Evolutionary conservation across 1,284 basidiomycete genomes (phyloP).

Genomic region (Malassezia cuniculi): DNA sequence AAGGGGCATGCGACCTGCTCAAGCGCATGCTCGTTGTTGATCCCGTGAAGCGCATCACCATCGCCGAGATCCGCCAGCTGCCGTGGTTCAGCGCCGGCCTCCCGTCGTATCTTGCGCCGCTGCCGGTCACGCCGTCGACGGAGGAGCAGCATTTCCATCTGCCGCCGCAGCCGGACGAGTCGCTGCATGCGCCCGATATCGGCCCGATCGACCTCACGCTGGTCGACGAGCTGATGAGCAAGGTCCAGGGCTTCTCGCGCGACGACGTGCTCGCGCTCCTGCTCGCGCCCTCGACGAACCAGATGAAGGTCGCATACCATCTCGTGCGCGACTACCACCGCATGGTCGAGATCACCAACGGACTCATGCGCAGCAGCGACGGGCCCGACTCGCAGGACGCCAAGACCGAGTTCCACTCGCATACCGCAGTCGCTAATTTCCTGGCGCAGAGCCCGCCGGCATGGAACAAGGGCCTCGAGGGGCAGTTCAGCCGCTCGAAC

Average conservation of each 20-base stretch:
- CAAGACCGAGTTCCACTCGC: too few relatives aligned
- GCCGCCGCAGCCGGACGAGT: constrained; percentile 1
- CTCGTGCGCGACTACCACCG: constrained; percentile 76
- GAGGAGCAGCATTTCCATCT: constrained; percentile 51
- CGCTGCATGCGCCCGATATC: constrained; percentile 47
- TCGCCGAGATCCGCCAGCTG: constrained; percentile 36
- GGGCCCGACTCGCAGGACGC: neutral
- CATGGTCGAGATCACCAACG: constrained; percentile 56
- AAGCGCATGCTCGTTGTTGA: constrained; percentile 44
- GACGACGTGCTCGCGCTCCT: constrained; percentile 76
- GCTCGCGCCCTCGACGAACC: constrained; percentile 73
- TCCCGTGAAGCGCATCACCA: constrained; percentile 43
- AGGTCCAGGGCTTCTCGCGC: constrained; percentile 64
- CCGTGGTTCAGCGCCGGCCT: constrained; percentile 43
- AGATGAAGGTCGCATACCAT: constrained; percentile 93
- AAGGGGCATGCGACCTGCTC: constrained; percentile 36
- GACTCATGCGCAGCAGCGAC: constrained; percentile 12
- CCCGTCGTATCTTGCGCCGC: constrained; percentile 50
- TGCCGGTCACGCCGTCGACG: constrained; percentile 59
- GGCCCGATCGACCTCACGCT: constrained; percentile 80
- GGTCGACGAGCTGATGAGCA: constrained; percentile 64
- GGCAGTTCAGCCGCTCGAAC: constrained; percentile 22
- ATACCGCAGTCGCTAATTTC: constrained; percentile 47
- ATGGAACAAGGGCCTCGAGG: constrained; percentile 49
- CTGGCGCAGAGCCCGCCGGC: constrained; percentile 49